Evolutionary conservation across 768 basidiomycete genomes (phyloP).

Genomic region (Lentinus tigrinus): DNA sequence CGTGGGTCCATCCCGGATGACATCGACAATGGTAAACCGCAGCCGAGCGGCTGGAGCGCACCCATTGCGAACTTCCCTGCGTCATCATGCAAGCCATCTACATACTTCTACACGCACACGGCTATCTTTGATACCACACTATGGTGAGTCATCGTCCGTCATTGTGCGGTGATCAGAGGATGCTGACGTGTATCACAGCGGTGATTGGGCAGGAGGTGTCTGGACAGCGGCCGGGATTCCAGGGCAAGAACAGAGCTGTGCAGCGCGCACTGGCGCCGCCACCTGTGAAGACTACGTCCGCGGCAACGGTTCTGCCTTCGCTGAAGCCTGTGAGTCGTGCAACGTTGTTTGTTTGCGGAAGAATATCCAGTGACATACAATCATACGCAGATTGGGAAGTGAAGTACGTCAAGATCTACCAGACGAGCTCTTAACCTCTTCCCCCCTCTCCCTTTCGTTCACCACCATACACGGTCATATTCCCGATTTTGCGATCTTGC

Average conservation of each 20-base stretch:
- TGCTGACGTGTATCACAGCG: slow-evolving; percentile 40
- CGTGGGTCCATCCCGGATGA: slow-evolving; percentile 74
- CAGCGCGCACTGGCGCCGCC: slow-evolving; percentile 74
- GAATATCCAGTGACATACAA: slow-evolving; percentile 1
- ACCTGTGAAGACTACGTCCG: slow-evolving; percentile 80
- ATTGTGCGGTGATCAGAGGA: slow-evolving; percentile 10
- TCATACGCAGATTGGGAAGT: slow-evolving; percentile 74
- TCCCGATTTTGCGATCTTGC: not conserved
- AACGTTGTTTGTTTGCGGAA: not conserved
- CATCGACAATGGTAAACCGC: slow-evolving; percentile 68
- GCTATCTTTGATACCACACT: slow-evolving; percentile 86
- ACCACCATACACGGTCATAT: not conserved
- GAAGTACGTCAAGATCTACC: slow-evolving; percentile 71
- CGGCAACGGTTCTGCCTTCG: slow-evolving; percentile 67
- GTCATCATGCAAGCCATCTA: slow-evolving; percentile 67
- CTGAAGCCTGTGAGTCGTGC: slow-evolving; percentile 69
- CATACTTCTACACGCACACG: slow-evolving; percentile 75
- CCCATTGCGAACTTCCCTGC: slow-evolving; percentile 83
- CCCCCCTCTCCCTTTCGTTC: not conserved
- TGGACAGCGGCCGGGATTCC: slow-evolving; percentile 75
- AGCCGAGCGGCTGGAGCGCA: slow-evolving; percentile 72
- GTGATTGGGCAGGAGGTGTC: slow-evolving; percentile 86
- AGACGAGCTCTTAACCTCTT: slow-evolving; percentile 31
- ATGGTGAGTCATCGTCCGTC: slow-evolving; percentile 48
- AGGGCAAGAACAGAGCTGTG: slow-evolving; percentile 86